Percentiles rank a stretch among this genome's conserved stretches.
phyloP scores from a whole-genome alignment of 768 basidiomycete genomes.

The Phlebiopsis flavidoalba region DNA sequence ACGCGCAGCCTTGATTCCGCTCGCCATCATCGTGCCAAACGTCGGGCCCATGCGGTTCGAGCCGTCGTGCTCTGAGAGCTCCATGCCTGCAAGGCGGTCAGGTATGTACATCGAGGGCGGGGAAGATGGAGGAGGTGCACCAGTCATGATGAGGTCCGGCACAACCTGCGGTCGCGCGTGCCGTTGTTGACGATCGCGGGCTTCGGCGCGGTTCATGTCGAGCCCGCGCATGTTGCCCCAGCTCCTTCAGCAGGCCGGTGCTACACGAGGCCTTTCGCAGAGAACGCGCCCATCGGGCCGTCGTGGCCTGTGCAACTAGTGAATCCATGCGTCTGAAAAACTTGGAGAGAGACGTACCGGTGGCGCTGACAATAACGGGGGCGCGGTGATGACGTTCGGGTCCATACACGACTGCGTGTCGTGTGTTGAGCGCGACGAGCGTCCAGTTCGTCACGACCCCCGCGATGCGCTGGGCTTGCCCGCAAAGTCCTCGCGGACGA shows the following conservation, averaged over 20 bases:
- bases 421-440: constrained; percentile 50
- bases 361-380: constrained; percentile 69
- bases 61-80: constrained; percentile 77
- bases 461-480: constrained; percentile 37
- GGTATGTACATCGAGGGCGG: neutral
- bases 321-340: neutral
- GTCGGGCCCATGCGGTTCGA: constrained; percentile 66
- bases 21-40: constrained; percentile 77
- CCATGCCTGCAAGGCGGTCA: constrained; percentile 51
- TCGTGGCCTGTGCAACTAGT: constrained; percentile 7
- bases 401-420: constrained; percentile 69
- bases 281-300: constrained; percentile 78
- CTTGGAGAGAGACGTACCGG: constrained; percentile 32
- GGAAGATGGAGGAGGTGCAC: constrained; percentile 29
- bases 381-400: constrained; percentile 79
- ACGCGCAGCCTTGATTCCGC: constrained; percentile 48
- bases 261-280: constrained; percentile 75
- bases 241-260: constrained; percentile 64
- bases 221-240: constrained; percentile 78
- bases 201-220: constrained; percentile 80
- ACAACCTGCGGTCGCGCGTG: constrained; percentile 72
- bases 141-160: constrained; percentile 71
- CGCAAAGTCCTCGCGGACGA: constrained; percentile 44
- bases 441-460: constrained; percentile 55
- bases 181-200: constrained; percentile 76